Percentiles rank a stretch among this genome's conserved stretches.
Conservation (phyloP, 768 basidiomycete genomes). For the Flagelloscypha sp. region DNA sequence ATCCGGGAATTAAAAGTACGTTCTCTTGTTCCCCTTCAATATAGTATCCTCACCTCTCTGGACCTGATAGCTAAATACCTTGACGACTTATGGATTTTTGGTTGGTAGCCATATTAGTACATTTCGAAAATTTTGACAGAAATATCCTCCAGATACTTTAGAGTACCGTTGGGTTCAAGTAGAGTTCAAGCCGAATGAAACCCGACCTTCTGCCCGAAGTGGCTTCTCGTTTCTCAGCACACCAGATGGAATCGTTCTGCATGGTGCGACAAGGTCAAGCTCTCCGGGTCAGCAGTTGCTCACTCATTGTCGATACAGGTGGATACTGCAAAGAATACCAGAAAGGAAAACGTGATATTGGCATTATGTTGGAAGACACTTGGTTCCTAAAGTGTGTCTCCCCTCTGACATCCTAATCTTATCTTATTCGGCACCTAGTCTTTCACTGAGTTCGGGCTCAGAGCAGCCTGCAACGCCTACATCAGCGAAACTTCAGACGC, state of each 20-base stretch:
- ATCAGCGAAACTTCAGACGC: too few relatives aligned
- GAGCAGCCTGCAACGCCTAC: too few relatives aligned
- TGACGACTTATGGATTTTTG: conserved; percentile 79
- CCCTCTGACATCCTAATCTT: background rate
- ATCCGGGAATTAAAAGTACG: conserved; percentile 75
- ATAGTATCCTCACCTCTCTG: background rate
- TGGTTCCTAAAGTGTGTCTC: conserved; percentile 69
- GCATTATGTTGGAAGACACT: conserved; percentile 84
- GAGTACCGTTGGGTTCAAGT: conserved; percentile 82
- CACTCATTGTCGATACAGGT: conserved; percentile 30
- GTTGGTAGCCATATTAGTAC: too few relatives aligned
- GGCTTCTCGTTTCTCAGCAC: conserved; percentile 82
- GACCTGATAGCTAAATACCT: conserved; percentile 57
- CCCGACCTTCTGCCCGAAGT: conserved; percentile 65
- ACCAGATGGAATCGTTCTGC: conserved; percentile 69
- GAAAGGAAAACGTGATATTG: conserved; percentile 78
- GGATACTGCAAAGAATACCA: conserved; percentile 88
- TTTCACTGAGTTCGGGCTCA: too few relatives aligned
- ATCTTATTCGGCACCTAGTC: background rate
- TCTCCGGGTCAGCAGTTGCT: background rate
- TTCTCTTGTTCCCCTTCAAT: background rate
- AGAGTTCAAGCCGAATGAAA: conserved; percentile 62
- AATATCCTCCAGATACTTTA: too few relatives aligned
- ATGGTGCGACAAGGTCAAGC: conserved; percentile 48
- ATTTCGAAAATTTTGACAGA: too few relatives aligned